These are phyloP conservation scores for Lentinula guzmanii DNA, from an alignment of 768 basidiomycete species.

Conservation along the genomic window DNA sequence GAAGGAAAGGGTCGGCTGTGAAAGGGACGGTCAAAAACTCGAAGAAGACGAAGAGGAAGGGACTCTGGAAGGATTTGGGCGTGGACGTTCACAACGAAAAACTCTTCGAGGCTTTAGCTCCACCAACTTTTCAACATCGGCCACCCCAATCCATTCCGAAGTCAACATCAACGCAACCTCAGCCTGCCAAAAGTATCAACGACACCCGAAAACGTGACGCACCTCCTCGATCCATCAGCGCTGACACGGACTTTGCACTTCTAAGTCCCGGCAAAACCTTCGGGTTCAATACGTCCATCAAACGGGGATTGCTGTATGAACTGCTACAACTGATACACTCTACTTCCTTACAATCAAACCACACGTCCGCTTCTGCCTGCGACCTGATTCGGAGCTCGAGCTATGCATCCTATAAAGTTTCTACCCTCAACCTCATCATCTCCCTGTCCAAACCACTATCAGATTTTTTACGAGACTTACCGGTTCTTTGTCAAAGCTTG, in stretches of 20 bases:
- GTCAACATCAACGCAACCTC: background rate
- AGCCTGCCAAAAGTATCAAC: background rate
- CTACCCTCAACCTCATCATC: conserved; percentile 31
- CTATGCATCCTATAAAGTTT: conserved; percentile 22
- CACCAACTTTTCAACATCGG: background rate
- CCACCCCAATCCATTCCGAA: too few relatives aligned
- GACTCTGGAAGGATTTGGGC: background rate
- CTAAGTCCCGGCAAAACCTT: conserved; percentile 52
- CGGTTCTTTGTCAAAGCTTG: conserved; percentile 40
- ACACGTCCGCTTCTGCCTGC: conserved; percentile 21
- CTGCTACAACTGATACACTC: conserved; percentile 20
- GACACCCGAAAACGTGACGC: background rate
- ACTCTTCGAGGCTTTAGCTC: background rate
- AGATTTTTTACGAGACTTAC: conserved; percentile 39
- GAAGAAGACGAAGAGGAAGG: background rate
- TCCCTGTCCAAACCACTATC: conserved; percentile 33
- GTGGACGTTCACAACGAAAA: background rate
- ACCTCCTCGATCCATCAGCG: background rate
- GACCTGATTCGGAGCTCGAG: conserved; percentile 16
- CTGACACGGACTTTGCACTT: conserved; percentile 36
- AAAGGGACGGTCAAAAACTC: background rate
- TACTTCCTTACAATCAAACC: background rate
- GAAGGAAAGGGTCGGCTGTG: background rate
- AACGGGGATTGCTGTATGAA: conserved; percentile 54
- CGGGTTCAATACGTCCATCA: conserved; percentile 43